Evolutionary conservation across 2,329 filamentous ascomycete genomes (phyloP), one percentile per base, ranked within the genome.

Genomic region (Fusarium sp.): DNA sequence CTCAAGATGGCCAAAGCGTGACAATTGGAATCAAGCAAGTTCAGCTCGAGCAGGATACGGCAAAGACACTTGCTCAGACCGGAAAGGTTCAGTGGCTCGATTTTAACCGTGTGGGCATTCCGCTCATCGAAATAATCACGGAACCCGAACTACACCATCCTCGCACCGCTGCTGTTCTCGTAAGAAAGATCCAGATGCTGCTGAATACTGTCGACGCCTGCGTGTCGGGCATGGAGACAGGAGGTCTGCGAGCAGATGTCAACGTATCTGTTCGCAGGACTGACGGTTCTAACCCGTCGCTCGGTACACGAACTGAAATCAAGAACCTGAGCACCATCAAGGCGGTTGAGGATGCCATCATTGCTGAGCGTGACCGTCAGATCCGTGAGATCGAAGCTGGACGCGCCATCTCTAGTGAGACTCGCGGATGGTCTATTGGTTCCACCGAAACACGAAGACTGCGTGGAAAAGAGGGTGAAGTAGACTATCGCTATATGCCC

Each of bases 401-500:
- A 1, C 91, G 91, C 1, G 76, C 79, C 0, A 84, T 97, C 45
- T 84, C 88, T 64, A 92, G 93, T 39, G 95, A 99, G 78, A 99
- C 95, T 8, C 85, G 95, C 53, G 94, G 95, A 6, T 99, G 93
- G 93, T 90, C 92, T 1, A 83, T 97, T 21, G 93, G 93, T 3
- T 89, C 87, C 61, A 92, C 86, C 4, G 89, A 93, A 72, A 98
- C 95, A 4, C 87, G 86, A 55, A 84, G 89, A 36, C 79, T 99
- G 38, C 85, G 95, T 69, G 92, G 92, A 23, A 99, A 99, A 75
- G 95, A 98, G 75, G 95, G 95, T 43, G 94, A 97, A 72, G 93
- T 98, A 6, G 95, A 99, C 75, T 99, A 99, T 75, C 84, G 95
- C 37, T 99, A 99, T 73, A 98, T 99, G 94, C 94, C 95, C 0